Percentiles rank a stretch among this genome's conserved stretches.
These are phyloP conservation scores for Cubamyces sp. DNA, from an alignment of 768 basidiomycete genomes.

Conservation along the genomic window DNA sequence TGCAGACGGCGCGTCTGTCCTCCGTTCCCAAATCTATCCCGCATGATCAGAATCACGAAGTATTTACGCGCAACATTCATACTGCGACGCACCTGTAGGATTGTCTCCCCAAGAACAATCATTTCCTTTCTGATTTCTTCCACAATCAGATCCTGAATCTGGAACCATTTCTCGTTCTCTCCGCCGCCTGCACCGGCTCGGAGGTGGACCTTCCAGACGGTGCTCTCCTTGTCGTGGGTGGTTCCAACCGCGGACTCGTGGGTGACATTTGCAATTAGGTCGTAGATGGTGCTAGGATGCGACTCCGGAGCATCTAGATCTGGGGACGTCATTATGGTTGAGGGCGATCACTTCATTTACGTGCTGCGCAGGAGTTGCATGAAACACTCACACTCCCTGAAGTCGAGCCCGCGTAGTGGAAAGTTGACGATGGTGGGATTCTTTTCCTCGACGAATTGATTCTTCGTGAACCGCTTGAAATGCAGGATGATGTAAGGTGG, in stretches of 20 bases:
- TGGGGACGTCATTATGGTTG: constrained; percentile 35
- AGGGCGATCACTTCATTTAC: background rate
- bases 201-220: constrained; percentile 91
- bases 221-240: constrained; percentile 88
- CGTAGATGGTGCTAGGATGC: constrained; percentile 75
- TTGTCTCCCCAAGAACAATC: constrained; percentile 97
- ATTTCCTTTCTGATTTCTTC: constrained; percentile 96
- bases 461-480: constrained; percentile 96
- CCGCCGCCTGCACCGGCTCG: constrained; percentile 75
- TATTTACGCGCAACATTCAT: no score
- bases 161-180: constrained; percentile 92
- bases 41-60: no score
- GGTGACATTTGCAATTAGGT: constrained; percentile 94
- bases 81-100: constrained; percentile 71
- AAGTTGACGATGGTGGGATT: constrained; percentile 99
- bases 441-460: constrained; percentile 96
- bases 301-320: constrained; percentile 75
- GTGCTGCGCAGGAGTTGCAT: background rate
- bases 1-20: constrained; percentile 19
- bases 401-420: constrained; percentile 90
- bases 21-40: constrained; percentile 37
- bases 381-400: constrained; percentile 77
- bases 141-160: constrained; percentile 95
- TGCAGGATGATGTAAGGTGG: constrained; percentile 94
- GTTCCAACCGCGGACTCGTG: constrained; percentile 97